A percentile compares a stretch with the other conserved stretches of the same genome.
Evolutionary conservation across 495 filamentous ascomycete genomes (phyloP).

Genomic region (Acidomyces sp.): DNA sequence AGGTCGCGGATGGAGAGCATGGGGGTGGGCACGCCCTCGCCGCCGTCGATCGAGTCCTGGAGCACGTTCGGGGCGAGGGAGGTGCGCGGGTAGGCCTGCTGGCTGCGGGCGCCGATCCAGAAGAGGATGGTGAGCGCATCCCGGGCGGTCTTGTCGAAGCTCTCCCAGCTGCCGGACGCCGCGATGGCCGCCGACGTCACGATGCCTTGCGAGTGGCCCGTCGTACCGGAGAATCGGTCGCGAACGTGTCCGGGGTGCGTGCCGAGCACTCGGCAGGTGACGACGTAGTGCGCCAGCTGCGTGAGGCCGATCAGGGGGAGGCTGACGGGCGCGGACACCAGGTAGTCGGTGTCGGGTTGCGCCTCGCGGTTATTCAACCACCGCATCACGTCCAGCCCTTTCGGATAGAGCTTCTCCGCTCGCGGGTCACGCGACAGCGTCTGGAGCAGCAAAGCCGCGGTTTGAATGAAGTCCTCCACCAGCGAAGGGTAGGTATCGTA

Average conservation of each 20-base stretch:
- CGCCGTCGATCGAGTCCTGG: slow-evolving; percentile 88
- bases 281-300: slow-evolving; percentile 83
- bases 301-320: slow-evolving; percentile 92
- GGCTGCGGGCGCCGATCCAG: slow-evolving; percentile 97
- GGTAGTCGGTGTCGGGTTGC: slow-evolving; percentile 87
- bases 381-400: slow-evolving; percentile 82
- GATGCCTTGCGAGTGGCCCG: slow-evolving; percentile 94
- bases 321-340: slow-evolving; percentile 93
- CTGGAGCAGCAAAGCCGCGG: slow-evolving; percentile 70
- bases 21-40: slow-evolving; percentile 85
- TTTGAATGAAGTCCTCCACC: slow-evolving; percentile 66
- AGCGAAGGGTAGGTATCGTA: slow-evolving; percentile 84
- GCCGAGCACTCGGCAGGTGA: slow-evolving; percentile 82
- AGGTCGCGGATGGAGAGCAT: slow-evolving; percentile 97
- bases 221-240: slow-evolving; percentile 70
- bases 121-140: slow-evolving; percentile 87
- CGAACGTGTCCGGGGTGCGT: slow-evolving; percentile 73
- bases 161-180: slow-evolving; percentile 76
- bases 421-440: slow-evolving; percentile 71
- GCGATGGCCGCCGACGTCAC: slow-evolving; percentile 89
- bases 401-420: slow-evolving; percentile 88
- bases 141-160: slow-evolving; percentile 62
- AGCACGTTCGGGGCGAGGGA: slow-evolving; percentile 82
- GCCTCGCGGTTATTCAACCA: slow-evolving; percentile 81
- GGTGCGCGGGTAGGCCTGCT: slow-evolving; percentile 90